Percentiles rank a stretch among this genome's conserved stretches.
These are phyloP conservation scores for Cutaneotrichosporon mucoides DNA, from an alignment of 1,284 basidiomycete genomes.

Conservation along the genomic window DNA sequence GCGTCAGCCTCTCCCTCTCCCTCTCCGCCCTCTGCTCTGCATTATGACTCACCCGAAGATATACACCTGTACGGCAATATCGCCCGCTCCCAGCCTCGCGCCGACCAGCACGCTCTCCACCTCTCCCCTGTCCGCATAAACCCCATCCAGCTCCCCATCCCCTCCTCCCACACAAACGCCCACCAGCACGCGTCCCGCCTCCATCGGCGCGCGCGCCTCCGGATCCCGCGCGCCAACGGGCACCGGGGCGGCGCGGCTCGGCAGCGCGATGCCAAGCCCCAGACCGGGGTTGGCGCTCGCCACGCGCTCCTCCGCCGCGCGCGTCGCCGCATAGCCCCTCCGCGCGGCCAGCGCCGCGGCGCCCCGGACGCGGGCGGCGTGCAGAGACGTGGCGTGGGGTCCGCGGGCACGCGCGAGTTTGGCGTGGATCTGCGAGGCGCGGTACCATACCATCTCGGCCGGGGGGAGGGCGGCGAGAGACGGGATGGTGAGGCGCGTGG, in stretches of 20 bases:
- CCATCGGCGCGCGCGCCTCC: neutral
- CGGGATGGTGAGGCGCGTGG: neutral
- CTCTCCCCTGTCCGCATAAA: slow-evolving; percentile 60
- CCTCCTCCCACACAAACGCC: slow-evolving; percentile 58
- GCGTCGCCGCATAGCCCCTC: slow-evolving; percentile 62
- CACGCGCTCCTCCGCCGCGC: slow-evolving; percentile 59
- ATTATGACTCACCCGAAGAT: slow-evolving; percentile 44
- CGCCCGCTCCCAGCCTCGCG: slow-evolving; percentile 65
- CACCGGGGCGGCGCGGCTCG: slow-evolving; percentile 1
- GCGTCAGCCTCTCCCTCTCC: neutral
- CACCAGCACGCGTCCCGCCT: slow-evolving; percentile 59
- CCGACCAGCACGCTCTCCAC: slow-evolving; percentile 64
- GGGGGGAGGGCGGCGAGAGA: neutral
- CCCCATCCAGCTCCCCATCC: slow-evolving; percentile 66
- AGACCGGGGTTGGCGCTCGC: slow-evolving; percentile 9
- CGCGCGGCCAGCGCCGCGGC: slow-evolving; percentile 62
- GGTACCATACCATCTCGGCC: slow-evolving; percentile 61
- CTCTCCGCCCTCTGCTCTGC: no score
- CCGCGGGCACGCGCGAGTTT: neutral
- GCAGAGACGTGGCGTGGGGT: slow-evolving; percentile 55
- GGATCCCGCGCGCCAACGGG: neutral
- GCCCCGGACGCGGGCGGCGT: slow-evolving; percentile 58
- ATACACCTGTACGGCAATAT: slow-evolving; percentile 69
- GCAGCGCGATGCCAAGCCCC: slow-evolving; percentile 8
- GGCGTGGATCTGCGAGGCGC: slow-evolving; percentile 56